Conservation (phyloP, 345 rosid species). For the Hevea brasiliensis region DNA sequence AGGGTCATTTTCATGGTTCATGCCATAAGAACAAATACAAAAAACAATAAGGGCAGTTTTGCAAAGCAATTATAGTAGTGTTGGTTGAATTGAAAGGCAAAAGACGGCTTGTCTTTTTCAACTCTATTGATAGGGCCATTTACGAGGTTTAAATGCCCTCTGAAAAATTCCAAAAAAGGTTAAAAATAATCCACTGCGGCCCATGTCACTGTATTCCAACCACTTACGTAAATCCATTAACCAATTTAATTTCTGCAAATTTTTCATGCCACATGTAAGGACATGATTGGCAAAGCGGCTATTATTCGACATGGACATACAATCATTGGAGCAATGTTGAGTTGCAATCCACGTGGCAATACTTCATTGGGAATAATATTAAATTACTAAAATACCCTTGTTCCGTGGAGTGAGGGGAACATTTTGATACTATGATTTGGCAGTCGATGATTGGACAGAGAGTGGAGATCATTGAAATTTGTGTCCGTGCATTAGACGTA, state of each 20-base stretch:
- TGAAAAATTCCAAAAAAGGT: too few relatives aligned
- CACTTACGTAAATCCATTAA: neutral
- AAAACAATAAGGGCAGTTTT: too few relatives aligned
- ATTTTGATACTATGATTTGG: neutral
- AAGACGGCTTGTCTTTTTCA: too few relatives aligned
- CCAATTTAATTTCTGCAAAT: too few relatives aligned
- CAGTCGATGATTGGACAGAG: neutral
- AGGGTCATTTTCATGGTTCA: too few relatives aligned
- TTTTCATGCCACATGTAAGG: neutral
- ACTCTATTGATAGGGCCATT: too few relatives aligned
- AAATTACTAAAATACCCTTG: neutral
- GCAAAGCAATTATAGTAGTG: too few relatives aligned
- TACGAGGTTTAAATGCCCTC: neutral
- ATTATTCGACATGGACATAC: neutral
- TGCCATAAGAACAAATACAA: too few relatives aligned
- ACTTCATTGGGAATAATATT: too few relatives aligned
- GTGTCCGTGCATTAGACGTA: constrained; percentile 15
- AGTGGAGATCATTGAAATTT: neutral
- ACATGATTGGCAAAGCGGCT: neutral
- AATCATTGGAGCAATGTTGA: neutral
- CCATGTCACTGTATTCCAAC: neutral
- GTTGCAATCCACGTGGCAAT: neutral
- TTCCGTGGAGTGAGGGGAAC: neutral
- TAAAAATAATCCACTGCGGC: neutral
- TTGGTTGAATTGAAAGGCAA: too few relatives aligned